A percentile compares a stretch with the other conserved stretches of the same genome.
These are phyloP conservation scores for Solanum infundibuliforme DNA, from an alignment of 257 asterid genomes.

Conservation along the genomic window DNA sequence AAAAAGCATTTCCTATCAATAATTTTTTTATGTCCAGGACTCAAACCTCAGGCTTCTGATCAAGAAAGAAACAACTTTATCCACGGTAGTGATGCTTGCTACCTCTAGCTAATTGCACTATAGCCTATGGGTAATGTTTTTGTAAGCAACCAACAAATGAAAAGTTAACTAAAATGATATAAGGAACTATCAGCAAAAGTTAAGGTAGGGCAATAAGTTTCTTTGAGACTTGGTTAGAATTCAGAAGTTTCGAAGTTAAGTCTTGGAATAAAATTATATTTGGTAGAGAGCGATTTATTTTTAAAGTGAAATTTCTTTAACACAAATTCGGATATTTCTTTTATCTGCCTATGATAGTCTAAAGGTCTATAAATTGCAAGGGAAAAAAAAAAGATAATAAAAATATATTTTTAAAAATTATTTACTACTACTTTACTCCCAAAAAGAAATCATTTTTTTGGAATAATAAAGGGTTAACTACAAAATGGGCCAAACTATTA, in stretches of 20 bases:
- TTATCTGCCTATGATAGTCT: not conserved
- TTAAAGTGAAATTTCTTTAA: not conserved
- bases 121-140: no score
- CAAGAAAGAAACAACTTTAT: no score
- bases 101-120: not conserved
- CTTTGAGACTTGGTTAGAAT: not conserved
- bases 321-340: not conserved
- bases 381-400: not conserved
- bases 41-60: no score
- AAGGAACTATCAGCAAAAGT: not conserved
- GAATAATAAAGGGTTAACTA: not conserved
- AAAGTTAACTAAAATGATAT: not conserved
- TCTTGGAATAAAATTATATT: not conserved
- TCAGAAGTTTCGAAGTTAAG: no score
- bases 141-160: not conserved
- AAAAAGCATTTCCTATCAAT: not conserved
- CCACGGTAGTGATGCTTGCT: not conserved
- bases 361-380: not conserved
- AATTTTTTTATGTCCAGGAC: rapidly evolving
- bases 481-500: not conserved
- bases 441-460: not conserved
- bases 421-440: not conserved
- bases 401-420: not conserved
- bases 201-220: not conserved
- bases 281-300: not conserved